A percentile compares a stretch with the other conserved stretches of the same genome.
Evolutionary conservation across 768 basidiomycete species (phyloP).

Genomic region (Asterophora lycoperdoides): DNA sequence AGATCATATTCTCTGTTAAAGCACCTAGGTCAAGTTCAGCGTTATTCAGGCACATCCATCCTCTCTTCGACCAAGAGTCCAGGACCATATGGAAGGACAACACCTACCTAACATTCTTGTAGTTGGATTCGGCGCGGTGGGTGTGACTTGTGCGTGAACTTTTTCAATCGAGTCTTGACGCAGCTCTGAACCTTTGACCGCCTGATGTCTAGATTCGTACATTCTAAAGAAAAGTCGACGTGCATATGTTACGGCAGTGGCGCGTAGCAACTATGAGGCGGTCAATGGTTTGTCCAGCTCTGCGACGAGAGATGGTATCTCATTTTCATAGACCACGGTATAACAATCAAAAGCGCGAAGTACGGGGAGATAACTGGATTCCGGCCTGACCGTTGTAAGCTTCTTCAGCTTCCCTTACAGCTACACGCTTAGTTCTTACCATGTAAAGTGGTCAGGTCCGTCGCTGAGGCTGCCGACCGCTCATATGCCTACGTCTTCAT

Average conservation of each 20-base stretch:
- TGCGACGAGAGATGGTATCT: not conserved
- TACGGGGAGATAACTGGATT: conserved; percentile 56
- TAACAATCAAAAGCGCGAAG: conserved; percentile 53
- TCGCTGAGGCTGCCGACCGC: conserved; percentile 56
- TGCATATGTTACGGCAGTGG: conserved; percentile 67
- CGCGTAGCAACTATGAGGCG: conserved; percentile 61
- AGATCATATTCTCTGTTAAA: no score
- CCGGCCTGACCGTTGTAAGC: conserved; percentile 62
- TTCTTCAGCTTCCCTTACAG: not conserved
- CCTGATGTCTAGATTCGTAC: conserved; percentile 41
- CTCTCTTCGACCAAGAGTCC: no score
- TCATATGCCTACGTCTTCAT: conserved; percentile 63
- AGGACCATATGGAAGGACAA: not conserved
- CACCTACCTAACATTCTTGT: conserved; percentile 43
- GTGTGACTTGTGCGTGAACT: conserved; percentile 50
- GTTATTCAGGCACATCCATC: no score
- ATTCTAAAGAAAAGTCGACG: conserved; percentile 53
- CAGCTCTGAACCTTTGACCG: no score
- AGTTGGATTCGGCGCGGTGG: conserved; percentile 65
- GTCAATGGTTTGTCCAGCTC: conserved; percentile 37
- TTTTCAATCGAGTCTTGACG: no score
- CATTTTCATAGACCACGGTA: conserved; percentile 41
- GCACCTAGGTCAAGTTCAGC: no score
- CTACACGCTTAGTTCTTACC: not conserved
- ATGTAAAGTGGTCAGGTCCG: conserved; percentile 49